These are phyloP conservation scores for Fusarium albosuccineum DNA, from an alignment of 2,329 filamentous ascomycete genomes.

Conservation along the genomic window DNA sequence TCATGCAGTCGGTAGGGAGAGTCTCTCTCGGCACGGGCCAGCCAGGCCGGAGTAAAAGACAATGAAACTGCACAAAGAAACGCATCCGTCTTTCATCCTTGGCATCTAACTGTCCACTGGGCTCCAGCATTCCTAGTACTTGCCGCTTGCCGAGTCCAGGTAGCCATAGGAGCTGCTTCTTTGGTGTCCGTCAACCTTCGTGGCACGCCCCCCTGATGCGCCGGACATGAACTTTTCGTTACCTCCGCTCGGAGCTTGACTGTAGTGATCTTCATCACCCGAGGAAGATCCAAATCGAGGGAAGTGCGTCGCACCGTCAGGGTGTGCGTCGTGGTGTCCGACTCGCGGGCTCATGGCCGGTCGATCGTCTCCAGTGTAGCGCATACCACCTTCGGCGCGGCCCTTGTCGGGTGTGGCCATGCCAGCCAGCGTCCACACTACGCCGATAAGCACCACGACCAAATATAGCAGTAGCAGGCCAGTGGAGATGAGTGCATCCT, in stretches of 20 bases:
- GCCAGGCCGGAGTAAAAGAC: constrained; percentile 44
- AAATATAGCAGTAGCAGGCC: constrained; percentile 82
- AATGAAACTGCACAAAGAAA: constrained; percentile 30
- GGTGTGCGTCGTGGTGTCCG: constrained; percentile 38
- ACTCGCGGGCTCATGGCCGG: constrained; percentile 45
- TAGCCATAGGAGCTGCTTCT: constrained; percentile 54
- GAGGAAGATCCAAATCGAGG: constrained; percentile 46
- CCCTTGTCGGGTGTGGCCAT: constrained; percentile 71
- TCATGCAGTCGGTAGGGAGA: constrained; percentile 42
- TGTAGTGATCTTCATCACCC: constrained; percentile 37
- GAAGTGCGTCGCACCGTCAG: constrained; percentile 38
- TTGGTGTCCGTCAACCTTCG: constrained; percentile 48
- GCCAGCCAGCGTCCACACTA: constrained; percentile 74
- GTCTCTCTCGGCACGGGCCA: constrained; percentile 45
- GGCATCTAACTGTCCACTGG: constrained; percentile 24
- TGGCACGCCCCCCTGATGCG: constrained; percentile 39
- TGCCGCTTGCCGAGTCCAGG: constrained; percentile 47
- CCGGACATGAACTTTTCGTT: constrained; percentile 50
- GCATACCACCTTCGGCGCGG: constrained; percentile 66
- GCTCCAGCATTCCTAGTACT: constrained; percentile 43
- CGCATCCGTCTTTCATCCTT: background rate
- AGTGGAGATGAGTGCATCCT: constrained; percentile 84
- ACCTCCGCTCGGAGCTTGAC: constrained; percentile 24
- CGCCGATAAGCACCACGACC: constrained; percentile 79
- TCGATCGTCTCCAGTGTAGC: constrained; percentile 50